phyloP scores from a whole-genome alignment of 345 rosid species.

The Kernera saxatilis region DNA sequence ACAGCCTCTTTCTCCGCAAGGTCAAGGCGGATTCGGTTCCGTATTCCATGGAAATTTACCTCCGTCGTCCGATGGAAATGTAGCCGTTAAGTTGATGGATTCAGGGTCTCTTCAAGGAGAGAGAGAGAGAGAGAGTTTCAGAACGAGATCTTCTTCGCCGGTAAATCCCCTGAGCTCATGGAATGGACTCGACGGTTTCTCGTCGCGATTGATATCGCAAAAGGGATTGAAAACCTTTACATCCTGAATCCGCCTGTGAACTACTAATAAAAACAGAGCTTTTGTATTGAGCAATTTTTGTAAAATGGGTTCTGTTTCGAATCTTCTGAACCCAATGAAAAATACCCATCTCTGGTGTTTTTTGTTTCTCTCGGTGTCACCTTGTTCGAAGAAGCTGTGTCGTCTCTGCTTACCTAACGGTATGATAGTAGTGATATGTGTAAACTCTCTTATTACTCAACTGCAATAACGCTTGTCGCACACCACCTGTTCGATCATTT shows the following conservation, averaged over 20 bases:
- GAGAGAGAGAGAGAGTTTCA: constrained; percentile 92
- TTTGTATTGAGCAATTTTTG: too few species aligned
- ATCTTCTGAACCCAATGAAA: too few species aligned
- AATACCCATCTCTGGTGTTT: too few species aligned
- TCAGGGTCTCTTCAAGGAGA: constrained; percentile 90
- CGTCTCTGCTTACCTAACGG: too few species aligned
- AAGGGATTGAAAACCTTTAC: constrained; percentile 69
- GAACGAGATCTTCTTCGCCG: constrained; percentile 80
- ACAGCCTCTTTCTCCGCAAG: constrained; percentile 53
- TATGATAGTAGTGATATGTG: too few species aligned
- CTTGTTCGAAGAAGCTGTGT: too few species aligned
- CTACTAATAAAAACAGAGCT: too few species aligned
- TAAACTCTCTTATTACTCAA: too few species aligned
- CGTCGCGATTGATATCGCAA: constrained; percentile 57
- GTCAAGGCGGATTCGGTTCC: constrained; percentile 87
- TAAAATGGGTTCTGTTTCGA: too few species aligned
- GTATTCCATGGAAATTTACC: constrained; percentile 62
- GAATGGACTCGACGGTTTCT: constrained; percentile 58
- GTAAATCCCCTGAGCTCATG: constrained; percentile 59
- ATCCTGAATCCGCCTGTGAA: constrained; percentile 60
- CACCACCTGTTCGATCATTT: too few species aligned
- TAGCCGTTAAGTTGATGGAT: constrained; percentile 93
- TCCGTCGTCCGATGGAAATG: constrained; percentile 7
- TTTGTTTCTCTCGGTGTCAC: too few species aligned
- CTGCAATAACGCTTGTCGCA: too few species aligned